Evolutionary conservation across 1,139 yeast species (phyloP), one percentile per base, ranked within the genome.

Genomic region (Spathaspora sp.): DNA sequence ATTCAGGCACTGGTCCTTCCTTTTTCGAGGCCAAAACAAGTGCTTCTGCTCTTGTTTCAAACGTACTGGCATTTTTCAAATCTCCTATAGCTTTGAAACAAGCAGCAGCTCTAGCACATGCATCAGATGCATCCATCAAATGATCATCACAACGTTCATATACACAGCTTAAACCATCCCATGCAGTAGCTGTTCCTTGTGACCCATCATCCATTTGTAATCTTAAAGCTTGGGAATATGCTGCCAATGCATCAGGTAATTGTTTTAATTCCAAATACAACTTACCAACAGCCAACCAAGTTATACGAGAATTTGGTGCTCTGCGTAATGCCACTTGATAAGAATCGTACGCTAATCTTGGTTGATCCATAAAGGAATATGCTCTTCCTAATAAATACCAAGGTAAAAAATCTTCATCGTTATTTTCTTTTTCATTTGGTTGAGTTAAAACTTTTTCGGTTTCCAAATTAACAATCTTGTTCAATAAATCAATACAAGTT

Each of bases 251-350:
- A 56, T 83, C 89, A 3, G 83, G 78, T 24, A 83, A 61, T 60
- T 83, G 89, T 44, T 78, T 78, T 55, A 82, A 66, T 51, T 76
- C 76, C 48, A 83, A 62, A 56, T 83, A 83, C 43, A 84, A 64
- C 24, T 79, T 74, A 1, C 88, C 89, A 20, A 83, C 82, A 0
- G 85, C 82, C 37, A 84, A 62, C 89, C 89, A 83, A 7, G 85
- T 78, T 44, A 81, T 67, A 15, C 87, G 81, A 11, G 78, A 73
- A 31, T 70, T 67, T 16, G 82, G 76, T 0, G 84, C 81, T 41
- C 81, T 67, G 50, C 78, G 70, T 45, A 83, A 63, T 2, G 87
- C 83, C 37, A 74, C 68, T 57, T 82, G 87, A 52, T 78, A 78
- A 16, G 78, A 74, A 49, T 80, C 81, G 56, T 81, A 83, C 1